phyloP scores from a whole-genome alignment of 2,329 filamentous ascomycete species.

The Calonectria hongkongensis region DNA sequence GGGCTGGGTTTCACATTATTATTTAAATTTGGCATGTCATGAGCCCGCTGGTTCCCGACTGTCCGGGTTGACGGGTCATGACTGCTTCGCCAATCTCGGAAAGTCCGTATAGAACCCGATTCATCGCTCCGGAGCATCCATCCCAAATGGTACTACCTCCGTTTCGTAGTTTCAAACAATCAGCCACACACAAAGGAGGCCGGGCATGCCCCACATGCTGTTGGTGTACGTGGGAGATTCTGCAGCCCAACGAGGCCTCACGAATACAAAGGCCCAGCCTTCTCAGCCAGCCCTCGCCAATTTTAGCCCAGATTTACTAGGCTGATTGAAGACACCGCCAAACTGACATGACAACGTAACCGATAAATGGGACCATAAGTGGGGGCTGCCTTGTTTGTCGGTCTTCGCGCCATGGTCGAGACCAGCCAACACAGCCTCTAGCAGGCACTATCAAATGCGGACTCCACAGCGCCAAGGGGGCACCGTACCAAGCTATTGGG shows the following conservation, averaged over 20 bases:
- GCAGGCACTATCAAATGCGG: neutral
- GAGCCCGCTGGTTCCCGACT: neutral
- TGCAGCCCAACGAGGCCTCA: neutral
- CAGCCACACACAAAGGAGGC: neutral
- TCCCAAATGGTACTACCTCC: neutral
- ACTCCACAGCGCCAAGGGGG: neutral
- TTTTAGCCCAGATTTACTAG: neutral
- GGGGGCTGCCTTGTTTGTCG: neutral
- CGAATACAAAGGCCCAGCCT: neutral
- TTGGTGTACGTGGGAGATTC: neutral
- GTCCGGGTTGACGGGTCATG: no score
- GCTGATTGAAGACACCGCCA: neutral
- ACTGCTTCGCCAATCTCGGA: neutral
- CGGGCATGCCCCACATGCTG: neutral
- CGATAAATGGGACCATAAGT: neutral
- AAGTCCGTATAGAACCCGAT: neutral
- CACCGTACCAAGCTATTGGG: neutral
- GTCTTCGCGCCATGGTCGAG: constrained; percentile 1
- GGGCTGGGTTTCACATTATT: neutral
- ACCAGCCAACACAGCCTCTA: neutral
- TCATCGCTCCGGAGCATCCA: neutral
- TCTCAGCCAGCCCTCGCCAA: neutral
- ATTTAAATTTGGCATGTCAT: neutral
- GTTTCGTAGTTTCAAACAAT: neutral
- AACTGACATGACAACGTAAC: no score